Conservation (phyloP, 805 yeast genomes). For the Naumovozyma baii region DNA sequence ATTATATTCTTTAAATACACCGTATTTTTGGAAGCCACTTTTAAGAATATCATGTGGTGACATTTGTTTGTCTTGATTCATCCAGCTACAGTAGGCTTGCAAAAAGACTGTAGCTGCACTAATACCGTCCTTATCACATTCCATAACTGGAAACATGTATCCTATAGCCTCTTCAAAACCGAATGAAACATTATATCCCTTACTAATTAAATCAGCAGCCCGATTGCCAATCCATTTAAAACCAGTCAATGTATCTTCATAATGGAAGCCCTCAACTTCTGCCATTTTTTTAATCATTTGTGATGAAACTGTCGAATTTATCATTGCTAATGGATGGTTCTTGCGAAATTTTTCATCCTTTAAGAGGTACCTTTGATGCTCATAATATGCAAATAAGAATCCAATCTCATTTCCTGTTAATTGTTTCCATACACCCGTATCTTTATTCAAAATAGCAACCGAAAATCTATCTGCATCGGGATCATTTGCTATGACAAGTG, state of each 20-base stretch:
- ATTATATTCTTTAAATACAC: constrained; percentile 75
- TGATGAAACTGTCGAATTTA: constrained; percentile 89
- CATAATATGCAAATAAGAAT: constrained; percentile 62
- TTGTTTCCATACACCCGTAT: constrained; percentile 52
- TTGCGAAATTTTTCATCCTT: constrained; percentile 19
- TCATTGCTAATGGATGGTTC: constrained; percentile 39
- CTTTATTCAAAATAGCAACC: constrained; percentile 47
- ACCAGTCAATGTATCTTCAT: constrained; percentile 82
- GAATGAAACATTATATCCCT: constrained; percentile 70
- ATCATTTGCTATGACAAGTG: constrained; percentile 76
- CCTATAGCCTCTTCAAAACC: constrained; percentile 96
- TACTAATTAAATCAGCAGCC: constrained; percentile 57
- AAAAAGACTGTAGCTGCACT: constrained; percentile 69
- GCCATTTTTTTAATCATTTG: constrained; percentile 71
- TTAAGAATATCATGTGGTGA: constrained; percentile 40
- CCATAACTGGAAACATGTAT: constrained; percentile 69
- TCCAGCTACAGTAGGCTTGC: constrained; percentile 54
- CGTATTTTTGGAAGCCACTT: constrained; percentile 53
- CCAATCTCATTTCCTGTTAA: constrained; percentile 91
- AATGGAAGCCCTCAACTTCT: constrained; percentile 45
- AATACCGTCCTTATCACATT: constrained; percentile 87
- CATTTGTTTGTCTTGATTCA: constrained; percentile 30
- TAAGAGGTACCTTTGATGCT: constrained; percentile 32
- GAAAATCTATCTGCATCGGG: constrained; percentile 97
- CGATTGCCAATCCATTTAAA: constrained; percentile 96